Evolutionary conservation across 169 alveolate species (phyloP).

Genomic region (Eimeria tenella): DNA sequence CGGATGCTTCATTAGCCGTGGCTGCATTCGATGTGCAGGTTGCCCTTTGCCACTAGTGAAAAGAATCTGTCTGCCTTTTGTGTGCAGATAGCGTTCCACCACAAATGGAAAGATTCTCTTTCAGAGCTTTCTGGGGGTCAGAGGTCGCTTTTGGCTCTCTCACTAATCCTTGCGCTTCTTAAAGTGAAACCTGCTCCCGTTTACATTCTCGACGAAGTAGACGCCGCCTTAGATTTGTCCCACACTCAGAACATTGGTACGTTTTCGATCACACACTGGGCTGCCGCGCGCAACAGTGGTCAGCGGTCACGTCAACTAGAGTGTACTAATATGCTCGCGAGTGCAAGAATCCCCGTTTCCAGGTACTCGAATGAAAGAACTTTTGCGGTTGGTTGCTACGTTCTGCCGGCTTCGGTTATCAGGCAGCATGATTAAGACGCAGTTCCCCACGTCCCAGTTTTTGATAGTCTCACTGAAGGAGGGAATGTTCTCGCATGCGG

Average conservation of each 20-base stretch:
- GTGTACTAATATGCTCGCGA: too few species aligned
- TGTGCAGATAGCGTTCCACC: slow-evolving; percentile 64
- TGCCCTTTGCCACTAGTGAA: too few species aligned
- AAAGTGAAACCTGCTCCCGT: slow-evolving; percentile 98
- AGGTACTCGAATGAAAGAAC: too few species aligned
- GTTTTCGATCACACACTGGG: background rate
- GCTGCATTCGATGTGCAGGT: too few species aligned
- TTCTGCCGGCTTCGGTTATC: background rate
- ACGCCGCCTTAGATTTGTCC: slow-evolving; percentile 99
- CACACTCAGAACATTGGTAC: slow-evolving; percentile 98
- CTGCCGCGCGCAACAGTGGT: too few species aligned
- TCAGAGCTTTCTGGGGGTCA: slow-evolving; percentile 86
- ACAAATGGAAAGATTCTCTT: slow-evolving; percentile 95
- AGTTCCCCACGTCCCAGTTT: slow-evolving; percentile 98
- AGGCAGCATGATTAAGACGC: slow-evolving; percentile 96
- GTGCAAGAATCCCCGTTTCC: too few species aligned
- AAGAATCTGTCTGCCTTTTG: too few species aligned
- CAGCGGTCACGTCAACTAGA: too few species aligned
- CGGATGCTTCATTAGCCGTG: too few species aligned
- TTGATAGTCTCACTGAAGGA: slow-evolving; percentile 97
- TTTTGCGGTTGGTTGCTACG: too few species aligned
- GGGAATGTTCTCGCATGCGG: slow-evolving; percentile 99
- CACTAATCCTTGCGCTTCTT: slow-evolving; percentile 97
- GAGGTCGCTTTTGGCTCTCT: slow-evolving; percentile 96
- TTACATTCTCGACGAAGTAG: slow-evolving; percentile 99